Evolutionary conservation across 441 rosid genomes (phyloP), one percentile per base, ranked within the genome.

Genomic region (Omphalea diandra): DNA sequence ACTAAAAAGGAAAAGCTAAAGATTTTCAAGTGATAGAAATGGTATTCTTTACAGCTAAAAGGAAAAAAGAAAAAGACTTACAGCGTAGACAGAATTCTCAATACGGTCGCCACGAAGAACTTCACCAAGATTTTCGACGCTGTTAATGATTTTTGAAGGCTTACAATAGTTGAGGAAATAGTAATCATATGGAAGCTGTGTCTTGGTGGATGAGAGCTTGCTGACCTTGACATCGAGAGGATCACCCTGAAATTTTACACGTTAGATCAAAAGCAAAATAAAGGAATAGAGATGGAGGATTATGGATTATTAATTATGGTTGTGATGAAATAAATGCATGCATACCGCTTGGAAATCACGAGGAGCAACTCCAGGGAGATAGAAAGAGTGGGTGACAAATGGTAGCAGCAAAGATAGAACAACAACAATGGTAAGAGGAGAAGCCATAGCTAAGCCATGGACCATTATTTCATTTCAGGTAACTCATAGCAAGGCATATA

Each of bases 91-190:
- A n/a, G 97, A 92, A 72, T 92, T 92, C 82, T 90, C 91, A 71
- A 90, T 92, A 49, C 97, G 90, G 68, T 92, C 97, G 52, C 97
- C 97, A 40, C 94, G 85, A 52, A 92, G 96, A 64, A 92, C 96
- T 85, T 92, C 96, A 32, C 96, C 97, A 60, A 92, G 76, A 77
- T 90, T 90, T 63, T 92, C 97, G 18, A 94, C 94, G 71, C 59
- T 87, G 85, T 85, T 87, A 71, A 83, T 40, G 75, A 92, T 87
- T 83, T 82, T 86, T 9, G 24, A 2, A 14, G 97, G 96, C 81
- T 82, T 86, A 71, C 97, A 92, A 75, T 83, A 90, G 29, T 76
- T 75, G 29, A 92, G 78, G 73, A 58, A 90, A 81, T 92, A 92
- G 82, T 82, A 87, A 49, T 90, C 94, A 74, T 92, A 90, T 40